Evolutionary conservation across 371 early-diverging fungal genomes (phyloP), one percentile per base, ranked within the genome.

Genomic region (Mucor piriformis): DNA sequence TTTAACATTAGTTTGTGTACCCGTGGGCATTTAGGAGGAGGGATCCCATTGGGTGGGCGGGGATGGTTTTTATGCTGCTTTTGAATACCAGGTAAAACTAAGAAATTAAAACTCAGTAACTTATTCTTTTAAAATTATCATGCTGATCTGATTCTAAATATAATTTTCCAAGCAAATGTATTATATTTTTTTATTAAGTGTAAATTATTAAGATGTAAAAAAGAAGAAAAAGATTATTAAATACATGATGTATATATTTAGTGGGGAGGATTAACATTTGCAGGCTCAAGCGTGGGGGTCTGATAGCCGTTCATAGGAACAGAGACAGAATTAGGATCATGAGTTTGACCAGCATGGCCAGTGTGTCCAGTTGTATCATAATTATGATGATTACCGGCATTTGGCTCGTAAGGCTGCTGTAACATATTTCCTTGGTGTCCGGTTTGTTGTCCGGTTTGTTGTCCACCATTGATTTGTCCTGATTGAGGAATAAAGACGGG

Each of bases 231-330:
- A 42, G 18, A 6, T 42, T 16, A 42, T 16, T 18, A 42, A 42
- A 18, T 38, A n/a, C 12, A 11, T 38, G 38, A 5, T 38, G n/a
- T 38, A 16, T 38, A 11, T n/a, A n/a, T 38, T 53, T 50, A 57
- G 20, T 37, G 50, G 29, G 49, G 49, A 32, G 57, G 29, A 29
- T 4, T 8, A 6, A 8, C n/a, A 24, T 54, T 65, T 5, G 59
- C 56, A 51, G 54, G 55, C 20, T 65, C 27, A 37, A 65, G 65
- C 3, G 50, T 32, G 7, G 65, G 65, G 2, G 65, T 65, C 10
- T 65, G 65, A 32, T 65, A 65, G 10, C 65, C 65, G 23, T 42
- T 49, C 20, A 20, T 40, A 12, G 56, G 54, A 32, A 49, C 61
- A 16, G 57, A 47, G 16, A 34, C 44, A 1, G 38, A 20, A 24